Conservation (phyloP, 2,329 filamentous ascomycete species). For the Metarhizium robertsii region DNA sequence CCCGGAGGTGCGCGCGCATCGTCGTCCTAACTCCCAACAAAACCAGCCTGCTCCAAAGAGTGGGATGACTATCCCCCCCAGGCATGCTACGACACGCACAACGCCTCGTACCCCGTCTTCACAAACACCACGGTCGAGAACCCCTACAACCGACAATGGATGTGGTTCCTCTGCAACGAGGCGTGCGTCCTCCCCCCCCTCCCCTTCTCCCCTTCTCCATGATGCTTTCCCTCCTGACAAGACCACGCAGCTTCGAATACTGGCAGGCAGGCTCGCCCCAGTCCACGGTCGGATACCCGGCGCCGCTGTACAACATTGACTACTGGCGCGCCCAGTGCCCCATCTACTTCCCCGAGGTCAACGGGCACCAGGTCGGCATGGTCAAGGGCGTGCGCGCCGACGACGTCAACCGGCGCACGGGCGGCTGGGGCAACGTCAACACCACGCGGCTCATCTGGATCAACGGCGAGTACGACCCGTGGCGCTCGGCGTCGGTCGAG, state of each 20-base stretch:
- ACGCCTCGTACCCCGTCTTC: constrained; percentile 32
- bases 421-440: constrained; percentile 43
- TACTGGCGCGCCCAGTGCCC: constrained; percentile 49
- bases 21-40: background rate
- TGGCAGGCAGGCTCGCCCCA: constrained; percentile 5
- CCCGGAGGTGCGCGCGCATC: background rate
- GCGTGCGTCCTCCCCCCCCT: constrained; percentile 33
- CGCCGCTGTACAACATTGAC: constrained; percentile 33
- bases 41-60: constrained; percentile 36
- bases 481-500: constrained; percentile 44
- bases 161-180: constrained; percentile 55
- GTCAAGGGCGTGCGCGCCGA: constrained; percentile 8
- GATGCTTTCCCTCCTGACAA: too few relatives aligned
- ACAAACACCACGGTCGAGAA: constrained; percentile 40
- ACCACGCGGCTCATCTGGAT: constrained; percentile 46
- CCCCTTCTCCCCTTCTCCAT: constrained; percentile 8
- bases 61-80: constrained; percentile 27
- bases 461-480: constrained; percentile 52
- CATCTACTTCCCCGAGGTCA: constrained; percentile 43
- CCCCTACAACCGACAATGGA: constrained; percentile 39
- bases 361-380: constrained; percentile 25
- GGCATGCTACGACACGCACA: constrained; percentile 6
- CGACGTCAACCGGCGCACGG: constrained; percentile 41
- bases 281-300: constrained; percentile 37
- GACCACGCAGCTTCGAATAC: constrained; percentile 14